Evolutionary conservation across 352 stramenopile species (phyloP).

Genomic region (Globisporangium heterothallicum): DNA sequence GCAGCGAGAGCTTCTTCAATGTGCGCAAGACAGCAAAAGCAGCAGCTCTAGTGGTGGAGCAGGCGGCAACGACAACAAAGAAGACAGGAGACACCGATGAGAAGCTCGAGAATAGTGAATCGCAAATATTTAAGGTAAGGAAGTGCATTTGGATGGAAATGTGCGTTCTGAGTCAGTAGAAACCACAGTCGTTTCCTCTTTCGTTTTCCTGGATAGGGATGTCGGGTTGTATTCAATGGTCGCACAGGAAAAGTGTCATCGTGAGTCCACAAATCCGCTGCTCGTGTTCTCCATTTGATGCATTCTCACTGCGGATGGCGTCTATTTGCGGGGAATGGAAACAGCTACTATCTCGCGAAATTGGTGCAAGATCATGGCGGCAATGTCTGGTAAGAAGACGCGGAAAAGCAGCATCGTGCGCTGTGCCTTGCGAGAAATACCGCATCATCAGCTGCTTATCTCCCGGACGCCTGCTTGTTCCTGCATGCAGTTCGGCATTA

Average conservation of each 20-base stretch:
- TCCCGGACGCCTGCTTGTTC: not conserved
- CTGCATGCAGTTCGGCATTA: conserved; percentile 26
- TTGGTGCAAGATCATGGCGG: conserved; percentile 71
- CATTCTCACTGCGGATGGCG: too few species aligned
- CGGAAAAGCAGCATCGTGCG: too few species aligned
- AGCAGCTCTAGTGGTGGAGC: too few species aligned
- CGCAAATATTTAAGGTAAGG: conserved; percentile 4
- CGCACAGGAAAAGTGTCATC: conserved; percentile 77
- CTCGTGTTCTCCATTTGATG: too few species aligned
- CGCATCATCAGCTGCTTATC: not conserved
- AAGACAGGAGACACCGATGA: not conserved
- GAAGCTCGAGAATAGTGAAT: not conserved
- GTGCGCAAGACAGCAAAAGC: not conserved
- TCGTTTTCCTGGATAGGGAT: conserved; percentile 35
- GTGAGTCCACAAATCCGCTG: too few species aligned
- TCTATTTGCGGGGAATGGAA: not conserved
- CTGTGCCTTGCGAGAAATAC: too few species aligned
- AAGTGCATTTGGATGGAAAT: not conserved
- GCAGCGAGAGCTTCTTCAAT: conserved; percentile 42
- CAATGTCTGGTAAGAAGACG: conserved; percentile 48
- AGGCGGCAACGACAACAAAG: not conserved
- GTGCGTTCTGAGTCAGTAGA: too few species aligned
- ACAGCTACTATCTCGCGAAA: conserved; percentile 78
- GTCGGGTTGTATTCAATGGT: conserved; percentile 75
- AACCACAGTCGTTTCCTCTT: not conserved